Percentiles rank a stretch among this genome's conserved stretches.
These are phyloP conservation scores for Crepidotus variabilis DNA, from an alignment of 768 basidiomycete species.

Conservation along the genomic window DNA sequence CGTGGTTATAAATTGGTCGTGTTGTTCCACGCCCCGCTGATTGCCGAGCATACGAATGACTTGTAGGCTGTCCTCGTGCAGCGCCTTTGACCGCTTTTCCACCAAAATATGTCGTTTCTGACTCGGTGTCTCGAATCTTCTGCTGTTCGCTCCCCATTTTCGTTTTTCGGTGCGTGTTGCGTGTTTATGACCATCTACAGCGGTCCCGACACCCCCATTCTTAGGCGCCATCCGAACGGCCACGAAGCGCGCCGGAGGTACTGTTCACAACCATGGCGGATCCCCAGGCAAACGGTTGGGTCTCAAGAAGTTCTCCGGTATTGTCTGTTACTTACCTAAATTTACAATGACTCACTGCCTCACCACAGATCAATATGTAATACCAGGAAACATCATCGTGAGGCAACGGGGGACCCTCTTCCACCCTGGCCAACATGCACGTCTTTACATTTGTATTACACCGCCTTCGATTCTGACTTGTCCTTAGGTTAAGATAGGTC, in stretches of 20 bases:
- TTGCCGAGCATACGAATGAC: constrained; percentile 28
- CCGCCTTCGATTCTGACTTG: constrained; percentile 3
- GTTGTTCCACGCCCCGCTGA: constrained; percentile 29
- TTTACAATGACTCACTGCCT: constrained; percentile 9
- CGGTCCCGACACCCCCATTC: constrained; percentile 21
- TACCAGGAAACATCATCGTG: constrained; percentile 95
- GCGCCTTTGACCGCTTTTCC: constrained; percentile 18
- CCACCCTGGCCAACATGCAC: constrained; percentile 90
- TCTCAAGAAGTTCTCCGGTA: constrained; percentile 95
- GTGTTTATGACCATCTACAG: constrained; percentile 3
- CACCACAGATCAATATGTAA: constrained; percentile 76
- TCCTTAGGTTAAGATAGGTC: constrained; percentile 81
- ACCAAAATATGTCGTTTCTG: constrained; percentile 43
- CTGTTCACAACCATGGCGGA: constrained; percentile 88
- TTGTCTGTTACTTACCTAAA: constrained; percentile 15
- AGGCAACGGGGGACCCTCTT: constrained; percentile 91
- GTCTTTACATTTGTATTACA: constrained; percentile 20
- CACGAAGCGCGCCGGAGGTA: constrained; percentile 95
- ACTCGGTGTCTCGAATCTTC: constrained; percentile 33
- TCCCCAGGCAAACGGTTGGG: constrained; percentile 93
- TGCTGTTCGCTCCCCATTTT: constrained; percentile 45
- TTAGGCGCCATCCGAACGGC: constrained; percentile 81
- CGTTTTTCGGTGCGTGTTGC: constrained; percentile 32
- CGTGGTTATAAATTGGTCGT: constrained; percentile 10
- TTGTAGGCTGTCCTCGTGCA: constrained; percentile 15